A percentile compares a stretch with the other conserved stretches of the same genome.
Evolutionary conservation across 108 stramenopile genomes (phyloP).

Genomic region (Poteriospumella lacustris): DNA sequence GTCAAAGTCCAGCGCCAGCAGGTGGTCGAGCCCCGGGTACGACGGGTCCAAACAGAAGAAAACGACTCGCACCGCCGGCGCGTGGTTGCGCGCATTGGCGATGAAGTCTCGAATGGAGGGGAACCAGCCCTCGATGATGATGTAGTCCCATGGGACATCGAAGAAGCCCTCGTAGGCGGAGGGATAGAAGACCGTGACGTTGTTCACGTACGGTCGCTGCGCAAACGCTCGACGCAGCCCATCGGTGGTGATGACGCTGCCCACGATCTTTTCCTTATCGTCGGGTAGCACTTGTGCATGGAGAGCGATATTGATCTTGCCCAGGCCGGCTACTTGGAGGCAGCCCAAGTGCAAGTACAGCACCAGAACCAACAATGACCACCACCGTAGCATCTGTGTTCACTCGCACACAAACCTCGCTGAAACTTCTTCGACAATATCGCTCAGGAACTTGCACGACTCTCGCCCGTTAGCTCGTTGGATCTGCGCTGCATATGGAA

Average conservation of each 20-base stretch:
- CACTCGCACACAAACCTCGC: too few relatives aligned
- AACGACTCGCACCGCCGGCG: conserved; percentile 23
- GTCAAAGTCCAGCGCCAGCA: conserved; percentile 45
- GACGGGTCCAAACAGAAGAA: conserved; percentile 49
- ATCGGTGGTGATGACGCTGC: conserved; percentile 44
- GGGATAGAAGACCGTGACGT: conserved; percentile 42
- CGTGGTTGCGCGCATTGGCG: conserved; percentile 30
- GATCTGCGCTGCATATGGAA: too few relatives aligned
- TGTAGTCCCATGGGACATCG: conserved; percentile 37
- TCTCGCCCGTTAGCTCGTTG: too few relatives aligned
- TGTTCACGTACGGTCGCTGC: neutral
- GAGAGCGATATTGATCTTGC: conserved; percentile 44
- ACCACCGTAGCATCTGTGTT: too few relatives aligned
- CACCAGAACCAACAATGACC: too few relatives aligned
- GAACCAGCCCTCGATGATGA: conserved; percentile 53
- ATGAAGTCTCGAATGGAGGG: conserved; percentile 43
- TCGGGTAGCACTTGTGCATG: conserved; percentile 42
- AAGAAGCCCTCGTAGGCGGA: conserved; percentile 35
- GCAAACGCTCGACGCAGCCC: conserved; percentile 18
- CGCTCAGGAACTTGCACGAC: too few relatives aligned
- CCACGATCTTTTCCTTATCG: conserved; percentile 36
- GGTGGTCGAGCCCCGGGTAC: conserved; percentile 36
- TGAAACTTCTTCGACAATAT: too few relatives aligned
- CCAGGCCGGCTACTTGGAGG: neutral
- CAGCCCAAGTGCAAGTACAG: neutral